Evolutionary conservation across 768 basidiomycete genomes (phyloP), one percentile per base, ranked within the genome.

Genomic region (Boletellus emodensis): DNA sequence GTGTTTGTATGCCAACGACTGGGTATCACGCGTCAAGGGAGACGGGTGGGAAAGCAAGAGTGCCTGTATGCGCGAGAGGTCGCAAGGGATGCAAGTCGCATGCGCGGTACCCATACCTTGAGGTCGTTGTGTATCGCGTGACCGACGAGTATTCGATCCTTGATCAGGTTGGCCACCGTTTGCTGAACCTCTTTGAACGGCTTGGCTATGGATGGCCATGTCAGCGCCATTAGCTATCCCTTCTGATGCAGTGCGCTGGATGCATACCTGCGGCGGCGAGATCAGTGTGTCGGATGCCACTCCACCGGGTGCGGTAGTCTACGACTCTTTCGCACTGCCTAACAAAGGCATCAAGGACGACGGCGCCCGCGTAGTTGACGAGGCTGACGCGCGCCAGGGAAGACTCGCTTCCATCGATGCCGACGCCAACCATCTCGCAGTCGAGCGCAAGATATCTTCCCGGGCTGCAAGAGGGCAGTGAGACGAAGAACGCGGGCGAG

Each of bases 391-490:
- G 84, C 2, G 93, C 94, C 13, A 96, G 77, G 0, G 87, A 85
- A 0, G 89, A 92, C 64, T 95, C 91, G 3, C 68, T 69, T 18
- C 90, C 91, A 22, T 84, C 77, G n/a, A 82, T 76, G 1, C 93
- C 93, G n/a, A 95, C 80, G 5, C 94, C 94, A 11, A 98, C 94
- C 93, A 98, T 96, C 69, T 98, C 95, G 60, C 95, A 98, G 68
- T 99, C 95, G 26, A 99, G 72, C 0, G 92, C 83, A 38, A 96
- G 71, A 55, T 87, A 87, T 61, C 80, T 85, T 42, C 87, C 87
- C 4, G 82, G 80, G 41, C 84, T 83, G 47, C 36, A 18, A 46
- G 40, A 12, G 47, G 17, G 42, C 42, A 20, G 44, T 52, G 46
- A 48, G 56, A 58, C 4, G 32, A 20, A 39, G n/a, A 3, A 47